These are phyloP conservation scores for Apostasia ramifera DNA, from an alignment of 106 monocot genomes.

Conservation along the genomic window DNA sequence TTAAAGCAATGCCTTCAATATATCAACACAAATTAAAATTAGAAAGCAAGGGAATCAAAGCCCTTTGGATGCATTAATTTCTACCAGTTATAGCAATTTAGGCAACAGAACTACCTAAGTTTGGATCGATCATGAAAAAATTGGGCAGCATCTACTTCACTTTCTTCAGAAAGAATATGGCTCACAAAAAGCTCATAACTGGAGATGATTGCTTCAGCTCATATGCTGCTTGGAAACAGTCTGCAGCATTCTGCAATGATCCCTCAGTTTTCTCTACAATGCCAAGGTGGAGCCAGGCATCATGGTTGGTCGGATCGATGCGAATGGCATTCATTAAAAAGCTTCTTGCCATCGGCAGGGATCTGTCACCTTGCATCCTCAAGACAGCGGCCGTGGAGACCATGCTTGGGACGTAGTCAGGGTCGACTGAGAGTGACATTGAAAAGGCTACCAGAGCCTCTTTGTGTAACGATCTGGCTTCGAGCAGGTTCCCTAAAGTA, in stretches of 20 bases:
- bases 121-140: background rate
- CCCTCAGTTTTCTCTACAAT: conserved; percentile 51
- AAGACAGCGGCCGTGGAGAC: conserved; percentile 47
- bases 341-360: conserved; percentile 52
- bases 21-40: too few relatives aligned
- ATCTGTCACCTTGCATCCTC: conserved; percentile 23
- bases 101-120: too few relatives aligned
- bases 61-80: too few relatives aligned
- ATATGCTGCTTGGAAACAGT: conserved; percentile 82
- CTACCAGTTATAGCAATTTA: too few relatives aligned
- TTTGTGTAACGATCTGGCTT: conserved; percentile 38
- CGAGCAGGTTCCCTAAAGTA: conserved; percentile 47
- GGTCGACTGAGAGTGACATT: conserved; percentile 49
- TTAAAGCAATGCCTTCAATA: too few relatives aligned
- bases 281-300: conserved; percentile 71
- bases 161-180: background rate
- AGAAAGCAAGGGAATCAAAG: too few relatives aligned
- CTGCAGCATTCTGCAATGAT: conserved; percentile 50
- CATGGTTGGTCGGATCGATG: conserved; percentile 57
- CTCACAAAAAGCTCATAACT: conserved; percentile 32
- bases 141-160: background rate
- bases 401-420: conserved; percentile 72
- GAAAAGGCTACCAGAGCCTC: conserved; percentile 55
- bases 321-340: conserved; percentile 65
- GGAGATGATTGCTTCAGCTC: conserved; percentile 61